Evolutionary conservation across 371 early-diverging fungal species (phyloP), one percentile per base, ranked within the genome.

Genomic region (Mortierella sp.): DNA sequence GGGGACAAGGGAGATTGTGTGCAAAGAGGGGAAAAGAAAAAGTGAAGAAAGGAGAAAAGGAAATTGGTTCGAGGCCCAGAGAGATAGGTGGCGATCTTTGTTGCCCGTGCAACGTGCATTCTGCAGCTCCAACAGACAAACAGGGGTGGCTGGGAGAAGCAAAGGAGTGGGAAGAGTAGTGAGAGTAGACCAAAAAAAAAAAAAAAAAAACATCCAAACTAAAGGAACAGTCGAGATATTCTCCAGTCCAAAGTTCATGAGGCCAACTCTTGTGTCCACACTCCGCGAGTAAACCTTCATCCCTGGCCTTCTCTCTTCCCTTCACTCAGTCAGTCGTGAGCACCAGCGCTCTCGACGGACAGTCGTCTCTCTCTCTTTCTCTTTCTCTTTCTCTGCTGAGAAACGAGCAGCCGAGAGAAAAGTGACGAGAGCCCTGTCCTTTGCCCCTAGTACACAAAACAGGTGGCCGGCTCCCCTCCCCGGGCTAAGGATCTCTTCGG

Each of bases 311-410:
- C 37, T 37, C 9, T 9, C 37, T 37, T 5, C 37, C 37, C 47
- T 44, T 23, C 15, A 55, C 53, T 15, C 23, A 19, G 45, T 43
- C 26, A 29, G 25, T 14, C 57, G 26, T 25, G 30, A 57, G 37
- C 37, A 37, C 37, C 46, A n/a, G 44, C 48, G 23, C 47, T 47
- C 48, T 18, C n/a, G 9, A 60, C 50, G 18, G 16, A 19, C 29
- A 2, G 30, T 19, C 53, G n/a, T 57, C 18, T 43, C 48, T 51
- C 7, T 45, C 21, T 11, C 46, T 57, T 26, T 26, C 16, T 58
- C 57, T 63, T 28, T 70, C 25, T 37, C 47, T 62, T 53, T 52
- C 25, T 25, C 14, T 4, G 37, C 5, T 37, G 37, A 37, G 37
- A 37, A 37, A 37, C 37, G 37, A 37, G 37, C 37, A 37, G 37